These are phyloP conservation scores for Chlorella sp. DNA, from an alignment of 139 green algal species.

Conservation along the genomic window DNA sequence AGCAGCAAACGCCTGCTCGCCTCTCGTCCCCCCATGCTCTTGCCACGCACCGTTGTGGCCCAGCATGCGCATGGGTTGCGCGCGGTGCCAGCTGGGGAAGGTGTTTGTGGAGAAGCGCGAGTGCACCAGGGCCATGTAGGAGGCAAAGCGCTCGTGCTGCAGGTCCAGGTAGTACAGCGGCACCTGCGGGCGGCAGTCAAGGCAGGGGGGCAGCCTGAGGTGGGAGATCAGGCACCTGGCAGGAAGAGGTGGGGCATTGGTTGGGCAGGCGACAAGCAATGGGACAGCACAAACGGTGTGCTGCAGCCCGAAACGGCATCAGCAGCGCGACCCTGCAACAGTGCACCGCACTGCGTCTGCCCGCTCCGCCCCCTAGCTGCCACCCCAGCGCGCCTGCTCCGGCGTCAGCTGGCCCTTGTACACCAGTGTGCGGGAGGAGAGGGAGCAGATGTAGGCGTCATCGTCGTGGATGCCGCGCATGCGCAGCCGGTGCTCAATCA, in stretches of 20 bases:
- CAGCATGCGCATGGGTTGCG: conserved; percentile 95
- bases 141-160: conserved; percentile 77
- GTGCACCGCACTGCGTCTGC: too few species aligned
- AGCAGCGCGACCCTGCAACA: too few species aligned
- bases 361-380: too few species aligned
- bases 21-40: not conserved
- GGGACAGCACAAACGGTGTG: too few species aligned
- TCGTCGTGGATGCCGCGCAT: conserved; percentile 57
- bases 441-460: conserved; percentile 94
- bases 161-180: conserved; percentile 90
- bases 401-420: conserved; percentile 99
- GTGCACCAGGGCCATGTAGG: conserved; percentile 96
- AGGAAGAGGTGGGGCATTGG: too few species aligned
- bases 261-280: too few species aligned
- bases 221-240: too few species aligned
- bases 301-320: too few species aligned
- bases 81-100: conserved; percentile 93
- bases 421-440: conserved; percentile 90
- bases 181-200: conserved; percentile 66
- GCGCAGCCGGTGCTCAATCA: conserved; percentile 72
- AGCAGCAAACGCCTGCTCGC: too few species aligned
- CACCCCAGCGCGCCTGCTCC: conserved; percentile 62
- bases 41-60: conserved; percentile 87
- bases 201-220: not conserved
- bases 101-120: conserved; percentile 98